Evolutionary conservation across 176 grass and related monocot genomes (phyloP).

Genomic region (Carex cristatella): DNA sequence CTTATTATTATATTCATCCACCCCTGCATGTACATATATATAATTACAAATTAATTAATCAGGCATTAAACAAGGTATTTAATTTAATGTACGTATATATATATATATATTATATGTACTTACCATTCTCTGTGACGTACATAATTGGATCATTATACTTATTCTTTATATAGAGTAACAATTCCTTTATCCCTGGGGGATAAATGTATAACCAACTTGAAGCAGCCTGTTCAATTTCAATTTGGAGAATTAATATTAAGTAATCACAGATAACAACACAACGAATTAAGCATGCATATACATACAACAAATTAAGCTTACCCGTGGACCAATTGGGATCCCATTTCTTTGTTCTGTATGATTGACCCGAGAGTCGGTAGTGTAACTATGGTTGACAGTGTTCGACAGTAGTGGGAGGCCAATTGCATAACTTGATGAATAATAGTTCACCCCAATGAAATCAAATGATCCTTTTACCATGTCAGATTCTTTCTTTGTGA

Average conservation of each 20-base stretch:
- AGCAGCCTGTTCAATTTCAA: constrained; percentile 17
- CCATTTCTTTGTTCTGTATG: neutral
- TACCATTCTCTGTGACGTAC: constrained; percentile 39
- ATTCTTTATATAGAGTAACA: constrained; percentile 31
- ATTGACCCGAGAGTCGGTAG: neutral
- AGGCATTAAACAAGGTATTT: too few species aligned
- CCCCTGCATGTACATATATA: neutral
- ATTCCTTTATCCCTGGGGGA: constrained; percentile 31
- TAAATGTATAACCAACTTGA: constrained; percentile 36
- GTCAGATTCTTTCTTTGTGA: constrained; percentile 4
- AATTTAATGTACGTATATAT: too few species aligned
- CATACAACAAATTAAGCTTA: neutral
- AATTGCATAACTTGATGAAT: constrained; percentile 13
- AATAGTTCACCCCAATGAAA: constrained; percentile 31
- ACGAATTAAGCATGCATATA: neutral
- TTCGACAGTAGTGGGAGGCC: neutral
- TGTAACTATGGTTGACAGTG: neutral
- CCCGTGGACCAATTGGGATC: constrained; percentile 16
- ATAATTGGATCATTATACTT: constrained; percentile 36
- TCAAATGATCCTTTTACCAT: constrained; percentile 23
- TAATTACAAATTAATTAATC: too few species aligned
- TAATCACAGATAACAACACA: neutral
- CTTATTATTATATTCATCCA: constrained; percentile 29
- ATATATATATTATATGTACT: too few species aligned
- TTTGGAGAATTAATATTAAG: too few species aligned